A percentile compares a stretch with the other conserved stretches of the same genome.
phyloP scores from a whole-genome alignment of 2,329 filamentous ascomycete genomes.

The Chrysosporium queenslandicum region DNA sequence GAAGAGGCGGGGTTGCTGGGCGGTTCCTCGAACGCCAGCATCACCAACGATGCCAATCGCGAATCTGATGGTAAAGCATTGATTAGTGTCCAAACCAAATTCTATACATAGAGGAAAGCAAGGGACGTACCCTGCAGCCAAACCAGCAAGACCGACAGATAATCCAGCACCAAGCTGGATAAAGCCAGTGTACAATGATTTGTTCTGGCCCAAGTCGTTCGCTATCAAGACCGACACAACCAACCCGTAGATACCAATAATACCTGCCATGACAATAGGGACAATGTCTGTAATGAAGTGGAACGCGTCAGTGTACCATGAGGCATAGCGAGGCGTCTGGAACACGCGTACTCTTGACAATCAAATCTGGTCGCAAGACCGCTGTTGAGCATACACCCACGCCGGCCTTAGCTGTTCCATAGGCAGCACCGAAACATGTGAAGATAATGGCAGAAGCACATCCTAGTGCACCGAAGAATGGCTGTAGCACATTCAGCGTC shows the following conservation, averaged over 20 bases:
- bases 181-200: slow-evolving; percentile 70
- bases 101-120: no score
- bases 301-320: slow-evolving; percentile 16
- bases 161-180: slow-evolving; percentile 79
- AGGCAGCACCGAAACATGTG: slow-evolving; percentile 92
- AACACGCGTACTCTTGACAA: slow-evolving; percentile 93
- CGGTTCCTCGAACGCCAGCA: slow-evolving; percentile 44
- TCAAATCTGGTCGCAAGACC: slow-evolving; percentile 93
- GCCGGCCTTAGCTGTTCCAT: slow-evolving; percentile 98
- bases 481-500: slow-evolving; percentile 36
- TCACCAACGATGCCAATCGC: slow-evolving; percentile 72
- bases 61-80: no score
- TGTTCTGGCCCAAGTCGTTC: slow-evolving; percentile 61
- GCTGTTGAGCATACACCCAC: slow-evolving; percentile 98
- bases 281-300: slow-evolving; percentile 65
- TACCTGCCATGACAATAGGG: slow-evolving; percentile 99
- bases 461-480: slow-evolving; percentile 96
- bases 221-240: slow-evolving; percentile 83
- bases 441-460: slow-evolving; percentile 93
- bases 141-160: slow-evolving; percentile 68
- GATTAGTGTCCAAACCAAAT: no score
- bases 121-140: slow-evolving; percentile 54
- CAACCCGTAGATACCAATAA: slow-evolving; percentile 97
- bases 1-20: slow-evolving; percentile 56
- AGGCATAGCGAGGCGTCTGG: no score